Conservation (phyloP, 306 rosid genomes). For the Medicago lupulina region DNA sequence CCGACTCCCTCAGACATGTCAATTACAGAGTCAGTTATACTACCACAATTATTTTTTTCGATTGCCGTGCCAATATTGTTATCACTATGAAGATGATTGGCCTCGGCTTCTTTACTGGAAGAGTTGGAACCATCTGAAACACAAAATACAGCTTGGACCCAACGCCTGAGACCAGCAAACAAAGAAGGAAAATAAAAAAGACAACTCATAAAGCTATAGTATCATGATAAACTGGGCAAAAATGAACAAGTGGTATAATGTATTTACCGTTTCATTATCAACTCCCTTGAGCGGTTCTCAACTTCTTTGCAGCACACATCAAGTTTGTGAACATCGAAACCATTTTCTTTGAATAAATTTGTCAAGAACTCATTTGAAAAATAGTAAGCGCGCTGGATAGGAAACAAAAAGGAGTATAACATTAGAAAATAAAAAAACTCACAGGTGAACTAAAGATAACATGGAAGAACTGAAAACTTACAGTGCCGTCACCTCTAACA, state of each 20-base stretch:
- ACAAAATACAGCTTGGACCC: conserved; percentile 90
- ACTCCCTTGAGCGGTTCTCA: conserved; percentile 84
- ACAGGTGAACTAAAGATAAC: conserved; percentile 14
- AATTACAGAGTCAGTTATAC: conserved; percentile 54
- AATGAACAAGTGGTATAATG: conserved; percentile 27
- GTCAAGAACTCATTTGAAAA: conserved; percentile 86
- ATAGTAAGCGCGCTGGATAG: conserved; percentile 89
- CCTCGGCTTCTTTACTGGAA: conserved; percentile 44
- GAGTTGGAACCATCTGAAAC: conserved; percentile 53
- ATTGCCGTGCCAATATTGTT: conserved; percentile 26
- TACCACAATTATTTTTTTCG: conserved; percentile 43
- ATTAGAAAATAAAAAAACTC: conserved; percentile 36
- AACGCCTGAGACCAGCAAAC: conserved; percentile 63
- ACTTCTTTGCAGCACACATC: conserved; percentile 91
- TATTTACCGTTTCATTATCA: conserved; percentile 86
- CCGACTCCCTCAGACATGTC: conserved; percentile 87
- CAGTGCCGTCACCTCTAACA: conserved; percentile 97
- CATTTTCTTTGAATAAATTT: conserved; percentile 76
- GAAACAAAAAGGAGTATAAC: conserved; percentile 32
- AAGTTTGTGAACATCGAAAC: conserved; percentile 73
- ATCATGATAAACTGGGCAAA: neutral
- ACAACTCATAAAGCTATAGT: conserved; percentile 2
- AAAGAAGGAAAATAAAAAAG: conserved; percentile 32
- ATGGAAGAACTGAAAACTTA: conserved; percentile 53
- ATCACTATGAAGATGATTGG: conserved; percentile 40